phyloP scores from a whole-genome alignment of 2,329 filamentous ascomycete genomes.

The Colletotrichum paranaense region DNA sequence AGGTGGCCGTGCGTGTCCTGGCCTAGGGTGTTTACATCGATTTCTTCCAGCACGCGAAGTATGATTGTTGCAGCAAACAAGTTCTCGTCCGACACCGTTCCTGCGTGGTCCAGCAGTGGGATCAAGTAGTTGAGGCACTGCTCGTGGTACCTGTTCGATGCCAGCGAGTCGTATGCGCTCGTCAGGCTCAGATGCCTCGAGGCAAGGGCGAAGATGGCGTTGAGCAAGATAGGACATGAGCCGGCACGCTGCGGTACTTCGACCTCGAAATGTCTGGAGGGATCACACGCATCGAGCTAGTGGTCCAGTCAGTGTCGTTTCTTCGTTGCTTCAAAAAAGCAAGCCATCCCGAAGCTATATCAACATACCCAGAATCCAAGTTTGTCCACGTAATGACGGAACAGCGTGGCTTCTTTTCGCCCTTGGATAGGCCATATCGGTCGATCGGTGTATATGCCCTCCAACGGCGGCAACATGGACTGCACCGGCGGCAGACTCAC shows the following conservation, averaged over 20 bases:
- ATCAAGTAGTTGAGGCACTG: constrained; percentile 63
- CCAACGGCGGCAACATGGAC: constrained; percentile 31
- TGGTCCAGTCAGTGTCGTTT: constrained; percentile 5
- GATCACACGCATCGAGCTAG: constrained; percentile 57
- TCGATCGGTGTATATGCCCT: constrained; percentile 37
- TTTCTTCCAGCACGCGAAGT: constrained; percentile 67
- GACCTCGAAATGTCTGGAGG: constrained; percentile 59
- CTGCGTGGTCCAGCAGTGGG: constrained; percentile 55
- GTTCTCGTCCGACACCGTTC: constrained; percentile 58
- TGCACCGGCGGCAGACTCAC: constrained; percentile 23
- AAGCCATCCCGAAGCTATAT: background rate
- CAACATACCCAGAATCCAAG: constrained; percentile 48
- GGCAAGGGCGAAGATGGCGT: constrained; percentile 67
- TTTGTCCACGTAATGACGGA: constrained; percentile 49
- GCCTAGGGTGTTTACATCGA: constrained; percentile 53
- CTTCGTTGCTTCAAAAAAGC: background rate
- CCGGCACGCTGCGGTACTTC: constrained; percentile 64
- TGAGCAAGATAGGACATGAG: constrained; percentile 62
- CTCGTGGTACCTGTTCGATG: constrained; percentile 64
- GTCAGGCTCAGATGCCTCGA: constrained; percentile 65
- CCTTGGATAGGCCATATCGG: constrained; percentile 43
- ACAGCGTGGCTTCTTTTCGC: constrained; percentile 46
- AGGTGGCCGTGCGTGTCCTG: constrained; percentile 60
- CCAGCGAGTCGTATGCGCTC: constrained; percentile 57
- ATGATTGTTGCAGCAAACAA: constrained; percentile 68